Conservation (phyloP, 768 basidiomycete species). For the Mrakia blollopis region DNA sequence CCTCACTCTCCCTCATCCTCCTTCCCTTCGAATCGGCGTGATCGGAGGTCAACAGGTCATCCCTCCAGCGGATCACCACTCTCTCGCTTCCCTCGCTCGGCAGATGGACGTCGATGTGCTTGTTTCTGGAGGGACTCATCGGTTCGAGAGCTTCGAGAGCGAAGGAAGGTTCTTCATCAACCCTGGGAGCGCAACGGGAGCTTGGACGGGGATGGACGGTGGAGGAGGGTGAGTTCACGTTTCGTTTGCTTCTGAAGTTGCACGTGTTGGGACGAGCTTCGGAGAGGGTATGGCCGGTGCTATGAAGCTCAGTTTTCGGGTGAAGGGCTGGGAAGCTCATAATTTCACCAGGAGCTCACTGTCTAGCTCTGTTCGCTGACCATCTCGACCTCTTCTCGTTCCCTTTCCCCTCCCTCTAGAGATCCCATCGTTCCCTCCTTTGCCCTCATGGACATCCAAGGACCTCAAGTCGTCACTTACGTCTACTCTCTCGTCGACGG, state of each 20-base stretch:
- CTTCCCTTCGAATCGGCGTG: conserved; percentile 77
- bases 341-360: too few species aligned
- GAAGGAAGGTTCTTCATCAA: conserved; percentile 92
- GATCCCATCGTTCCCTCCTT: conserved; percentile 84
- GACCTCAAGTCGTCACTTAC: conserved; percentile 92
- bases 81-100: conserved; percentile 77
- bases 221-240: conserved; percentile 33
- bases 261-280: background rate
- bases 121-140: conserved; percentile 90
- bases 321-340: too few species aligned
- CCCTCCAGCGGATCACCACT: conserved; percentile 72
- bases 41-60: conserved; percentile 85
- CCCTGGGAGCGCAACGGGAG: conserved; percentile 42
- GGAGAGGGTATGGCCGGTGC: too few species aligned
- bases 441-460: conserved; percentile 96
- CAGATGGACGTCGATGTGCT: conserved; percentile 98
- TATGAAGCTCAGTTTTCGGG: too few species aligned
- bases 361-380: background rate
- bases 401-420: conserved; percentile 46
- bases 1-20: conserved; percentile 24
- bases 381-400: background rate
- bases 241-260: background rate
- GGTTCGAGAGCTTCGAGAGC: conserved; percentile 90
- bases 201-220: conserved; percentile 4
- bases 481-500: conserved; percentile 93